phyloP scores from a whole-genome alignment of 2,329 filamentous ascomycete species.

The Colletotrichum sp. region DNA sequence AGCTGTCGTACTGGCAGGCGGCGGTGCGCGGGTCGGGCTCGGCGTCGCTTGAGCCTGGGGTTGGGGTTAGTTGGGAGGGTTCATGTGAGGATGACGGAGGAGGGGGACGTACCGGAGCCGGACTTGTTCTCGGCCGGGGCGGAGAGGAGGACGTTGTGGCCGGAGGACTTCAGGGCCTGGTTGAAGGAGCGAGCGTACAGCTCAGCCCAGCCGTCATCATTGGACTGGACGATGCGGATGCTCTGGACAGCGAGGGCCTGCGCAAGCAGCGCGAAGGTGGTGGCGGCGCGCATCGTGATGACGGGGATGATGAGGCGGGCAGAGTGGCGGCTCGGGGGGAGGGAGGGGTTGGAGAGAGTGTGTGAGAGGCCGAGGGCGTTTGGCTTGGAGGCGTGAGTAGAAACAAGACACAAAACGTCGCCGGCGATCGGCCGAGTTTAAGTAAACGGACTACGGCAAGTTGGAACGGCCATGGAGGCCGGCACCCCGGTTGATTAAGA shows the following conservation, averaged over 20 bases:
- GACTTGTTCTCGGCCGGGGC: slow-evolving; percentile 71
- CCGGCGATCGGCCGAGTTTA: background rate
- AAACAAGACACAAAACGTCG: background rate
- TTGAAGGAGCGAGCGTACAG: slow-evolving; percentile 67
- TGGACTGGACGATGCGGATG: slow-evolving; percentile 66
- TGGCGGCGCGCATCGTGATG: slow-evolving; percentile 3
- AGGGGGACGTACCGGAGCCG: slow-evolving; percentile 41
- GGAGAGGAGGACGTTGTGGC: slow-evolving; percentile 68
- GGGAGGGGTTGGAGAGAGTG: background rate
- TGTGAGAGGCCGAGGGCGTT: background rate
- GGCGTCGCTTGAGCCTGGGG: slow-evolving; percentile 52
- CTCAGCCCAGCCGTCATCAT: slow-evolving; percentile 79
- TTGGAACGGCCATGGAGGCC: background rate
- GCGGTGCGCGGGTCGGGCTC: slow-evolving; percentile 51
- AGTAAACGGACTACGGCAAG: background rate
- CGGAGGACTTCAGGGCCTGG: slow-evolving; percentile 56
- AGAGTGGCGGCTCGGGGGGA: background rate
- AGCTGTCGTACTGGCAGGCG: slow-evolving; percentile 67
- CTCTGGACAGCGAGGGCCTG: slow-evolving; percentile 23
- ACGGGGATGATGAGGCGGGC: background rate
- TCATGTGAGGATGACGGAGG: background rate
- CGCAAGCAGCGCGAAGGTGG: slow-evolving; percentile 13
- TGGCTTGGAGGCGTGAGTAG: background rate
- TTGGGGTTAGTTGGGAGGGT: background rate
- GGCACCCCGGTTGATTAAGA: background rate